A percentile compares a stretch with the other conserved stretches of the same genome.
Evolutionary conservation across 495 filamentous ascomycete genomes (phyloP).

Genomic region (Daldinia loculata): DNA sequence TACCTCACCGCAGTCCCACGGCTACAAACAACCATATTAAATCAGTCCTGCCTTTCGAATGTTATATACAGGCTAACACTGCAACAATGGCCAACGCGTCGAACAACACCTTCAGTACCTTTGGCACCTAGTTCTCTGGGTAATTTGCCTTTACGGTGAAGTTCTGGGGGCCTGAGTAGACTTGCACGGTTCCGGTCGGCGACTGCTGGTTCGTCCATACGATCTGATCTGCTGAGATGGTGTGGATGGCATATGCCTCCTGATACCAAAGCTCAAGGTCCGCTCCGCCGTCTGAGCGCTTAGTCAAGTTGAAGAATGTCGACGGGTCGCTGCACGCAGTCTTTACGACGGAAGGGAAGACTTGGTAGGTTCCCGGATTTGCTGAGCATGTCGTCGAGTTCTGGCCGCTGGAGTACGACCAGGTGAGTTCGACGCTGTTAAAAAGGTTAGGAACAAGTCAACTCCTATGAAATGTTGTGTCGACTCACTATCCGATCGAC

Average conservation of each 20-base stretch:
- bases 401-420: conserved; percentile 12
- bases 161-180: conserved; percentile 47
- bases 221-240: conserved; percentile 26
- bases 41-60: conserved; percentile 1
- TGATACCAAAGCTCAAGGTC: conserved; percentile 23
- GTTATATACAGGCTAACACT: neutral
- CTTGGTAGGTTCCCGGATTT: conserved; percentile 8
- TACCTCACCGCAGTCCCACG: neutral
- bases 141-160: conserved; percentile 34
- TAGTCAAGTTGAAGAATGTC: conserved; percentile 27
- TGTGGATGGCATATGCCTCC: conserved; percentile 8
- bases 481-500: conserved; percentile 29
- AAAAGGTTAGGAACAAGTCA: conserved; percentile 9
- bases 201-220: conserved; percentile 22
- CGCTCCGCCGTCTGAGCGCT: conserved; percentile 16
- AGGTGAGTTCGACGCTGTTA: conserved; percentile 22
- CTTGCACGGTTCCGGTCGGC: conserved; percentile 36
- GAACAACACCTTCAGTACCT: neutral
- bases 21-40: neutral
- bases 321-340: conserved; percentile 26
- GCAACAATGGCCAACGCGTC: neutral
- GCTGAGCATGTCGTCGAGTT: conserved; percentile 20
- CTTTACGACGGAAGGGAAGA: conserved; percentile 26
- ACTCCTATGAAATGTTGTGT: neutral
- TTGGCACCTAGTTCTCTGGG: neutral